phyloP scores from a whole-genome alignment of 805 yeast genomes.

The Hanseniaspora occidentalis region DNA sequence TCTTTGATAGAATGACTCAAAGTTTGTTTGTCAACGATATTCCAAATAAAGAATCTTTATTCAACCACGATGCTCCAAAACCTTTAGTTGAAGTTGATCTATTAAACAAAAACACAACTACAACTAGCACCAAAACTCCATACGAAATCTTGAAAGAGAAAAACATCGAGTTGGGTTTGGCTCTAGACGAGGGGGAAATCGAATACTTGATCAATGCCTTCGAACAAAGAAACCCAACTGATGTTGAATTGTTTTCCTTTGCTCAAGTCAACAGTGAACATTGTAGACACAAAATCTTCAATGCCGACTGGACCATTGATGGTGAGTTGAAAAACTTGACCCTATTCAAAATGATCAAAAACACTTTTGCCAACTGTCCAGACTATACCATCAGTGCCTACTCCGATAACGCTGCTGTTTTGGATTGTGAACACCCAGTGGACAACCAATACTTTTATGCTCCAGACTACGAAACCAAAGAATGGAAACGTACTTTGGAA shows the following conservation, averaged over 20 bases:
- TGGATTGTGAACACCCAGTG: constrained; percentile 31
- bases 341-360: constrained; percentile 88
- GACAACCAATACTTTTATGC: constrained; percentile 70
- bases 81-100: constrained; percentile 65
- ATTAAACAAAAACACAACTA: constrained; percentile 18
- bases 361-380: constrained; percentile 74
- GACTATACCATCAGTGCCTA: constrained; percentile 85
- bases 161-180: constrained; percentile 76
- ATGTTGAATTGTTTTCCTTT: constrained; percentile 95
- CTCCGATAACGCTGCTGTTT: constrained; percentile 95
- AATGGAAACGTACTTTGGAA: constrained; percentile 68
- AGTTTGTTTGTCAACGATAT: constrained; percentile 40
- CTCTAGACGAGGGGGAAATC: constrained; percentile 90
- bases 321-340: constrained; percentile 60
- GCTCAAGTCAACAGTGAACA: constrained; percentile 99
- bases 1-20: constrained; percentile 95
- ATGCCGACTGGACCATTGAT: constrained; percentile 96
- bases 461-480: constrained; percentile 60
- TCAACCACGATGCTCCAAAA: constrained; percentile 68
- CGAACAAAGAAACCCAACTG: constrained; percentile 86
- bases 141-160: constrained; percentile 57
- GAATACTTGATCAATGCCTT: constrained; percentile 78
- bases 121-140: constrained; percentile 11
- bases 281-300: constrained; percentile 97
- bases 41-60: constrained; percentile 61